Evolutionary conservation across 257 asterid genomes (phyloP).

Genomic region (Rhazya stricta): DNA sequence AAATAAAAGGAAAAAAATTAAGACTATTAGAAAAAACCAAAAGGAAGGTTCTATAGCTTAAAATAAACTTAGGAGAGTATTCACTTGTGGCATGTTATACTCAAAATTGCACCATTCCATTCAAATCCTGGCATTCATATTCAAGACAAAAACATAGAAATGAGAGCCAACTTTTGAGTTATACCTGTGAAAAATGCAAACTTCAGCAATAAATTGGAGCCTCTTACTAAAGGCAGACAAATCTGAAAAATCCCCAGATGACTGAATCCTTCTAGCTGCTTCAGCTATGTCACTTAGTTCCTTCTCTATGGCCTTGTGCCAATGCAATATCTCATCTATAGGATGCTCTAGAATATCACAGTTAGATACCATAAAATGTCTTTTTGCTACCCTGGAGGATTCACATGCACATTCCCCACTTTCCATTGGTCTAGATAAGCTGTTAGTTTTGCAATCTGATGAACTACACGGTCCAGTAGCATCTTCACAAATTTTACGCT

Average conservation of each 20-base stretch:
- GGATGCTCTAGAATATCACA: constrained; percentile 42
- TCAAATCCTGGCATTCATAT: neutral
- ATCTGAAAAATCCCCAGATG: constrained; percentile 83
- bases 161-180: neutral
- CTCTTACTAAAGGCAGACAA: constrained; percentile 64
- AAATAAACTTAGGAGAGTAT: neutral
- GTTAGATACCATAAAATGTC: constrained; percentile 34
- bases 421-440: constrained; percentile 29
- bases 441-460: constrained; percentile 21
- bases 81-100: neutral
- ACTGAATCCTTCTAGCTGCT: constrained; percentile 73
- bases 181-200: constrained; percentile 95
- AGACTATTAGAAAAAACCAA: neutral
- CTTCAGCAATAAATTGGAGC: constrained; percentile 97
- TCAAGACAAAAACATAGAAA: neutral
- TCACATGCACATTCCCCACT: constrained; percentile 45
- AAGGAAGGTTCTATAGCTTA: neutral
- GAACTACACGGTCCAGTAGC: constrained; percentile 24
- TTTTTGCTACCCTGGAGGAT: constrained; percentile 37
- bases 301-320: constrained; percentile 89
- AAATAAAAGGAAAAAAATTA: neutral
- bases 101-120: neutral
- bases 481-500: constrained; percentile 70
- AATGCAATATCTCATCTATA: constrained; percentile 81
- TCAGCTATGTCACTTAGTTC: constrained; percentile 85